phyloP scores from a whole-genome alignment of 2,329 filamentous ascomycete genomes.

The Tolypocladium amazonense region DNA sequence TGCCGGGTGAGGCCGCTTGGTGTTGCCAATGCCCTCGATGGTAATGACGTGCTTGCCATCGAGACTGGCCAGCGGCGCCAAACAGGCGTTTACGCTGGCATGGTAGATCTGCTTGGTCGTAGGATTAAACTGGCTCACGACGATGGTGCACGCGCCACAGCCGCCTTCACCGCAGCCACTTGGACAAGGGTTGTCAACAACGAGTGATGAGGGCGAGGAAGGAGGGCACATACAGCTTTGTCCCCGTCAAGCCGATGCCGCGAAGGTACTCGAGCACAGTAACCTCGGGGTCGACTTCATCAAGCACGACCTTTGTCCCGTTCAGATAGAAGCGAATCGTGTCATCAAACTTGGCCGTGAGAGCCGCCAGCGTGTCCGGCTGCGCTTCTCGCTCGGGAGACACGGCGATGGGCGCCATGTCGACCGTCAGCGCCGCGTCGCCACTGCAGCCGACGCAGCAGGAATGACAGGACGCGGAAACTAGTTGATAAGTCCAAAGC shows the following conservation, averaged over 20 bases:
- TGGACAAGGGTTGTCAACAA: neutral
- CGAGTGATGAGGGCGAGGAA: neutral
- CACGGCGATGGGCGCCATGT: slow-evolving; percentile 47
- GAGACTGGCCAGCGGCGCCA: slow-evolving; percentile 83
- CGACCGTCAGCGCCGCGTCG: neutral
- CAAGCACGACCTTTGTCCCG: slow-evolving; percentile 77
- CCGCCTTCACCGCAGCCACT: slow-evolving; percentile 90
- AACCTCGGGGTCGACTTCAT: slow-evolving; percentile 80
- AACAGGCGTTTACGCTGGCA: slow-evolving; percentile 90
- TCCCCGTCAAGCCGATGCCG: slow-evolving; percentile 87
- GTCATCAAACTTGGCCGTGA: slow-evolving; percentile 75
- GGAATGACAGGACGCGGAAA: neutral
- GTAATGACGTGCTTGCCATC: slow-evolving; percentile 98
- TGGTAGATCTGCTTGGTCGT: slow-evolving; percentile 91
- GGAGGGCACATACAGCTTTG: slow-evolving; percentile 55
- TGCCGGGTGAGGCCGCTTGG: slow-evolving; percentile 74
- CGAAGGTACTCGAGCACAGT: slow-evolving; percentile 89
- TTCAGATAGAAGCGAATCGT: slow-evolving; percentile 90
- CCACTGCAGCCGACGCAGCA: neutral
- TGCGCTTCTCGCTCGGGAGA: slow-evolving; percentile 33
- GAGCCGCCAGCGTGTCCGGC: slow-evolving; percentile 21
- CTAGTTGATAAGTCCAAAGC: neutral
- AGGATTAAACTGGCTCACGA: slow-evolving; percentile 87
- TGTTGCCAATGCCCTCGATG: slow-evolving; percentile 87
- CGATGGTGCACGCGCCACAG: slow-evolving; percentile 92